A percentile compares a stretch with the other conserved stretches of the same genome.
Evolutionary conservation across 768 basidiomycete genomes (phyloP).

Genomic region (Naematelia aurantialba): DNA sequence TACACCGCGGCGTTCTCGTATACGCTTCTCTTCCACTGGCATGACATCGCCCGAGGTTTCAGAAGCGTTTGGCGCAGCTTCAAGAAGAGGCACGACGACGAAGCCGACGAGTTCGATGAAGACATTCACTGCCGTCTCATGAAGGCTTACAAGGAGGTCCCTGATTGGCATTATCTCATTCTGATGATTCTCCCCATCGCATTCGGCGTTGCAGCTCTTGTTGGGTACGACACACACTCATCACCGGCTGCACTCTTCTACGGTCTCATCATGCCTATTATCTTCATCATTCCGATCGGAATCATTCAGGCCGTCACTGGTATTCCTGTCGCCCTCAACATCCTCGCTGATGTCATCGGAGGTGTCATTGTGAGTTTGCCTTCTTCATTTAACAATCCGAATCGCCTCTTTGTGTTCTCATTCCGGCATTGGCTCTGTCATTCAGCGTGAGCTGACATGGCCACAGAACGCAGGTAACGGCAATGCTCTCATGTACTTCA

Average conservation of each 20-base stretch:
- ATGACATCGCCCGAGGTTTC: conserved; percentile 16
- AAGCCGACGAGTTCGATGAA: conserved; percentile 18
- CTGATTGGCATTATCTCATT: conserved; percentile 61
- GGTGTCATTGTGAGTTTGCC: too few relatives aligned
- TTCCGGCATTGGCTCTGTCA: too few relatives aligned
- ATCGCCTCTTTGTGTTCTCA: too few relatives aligned
- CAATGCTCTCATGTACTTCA: conserved; percentile 51
- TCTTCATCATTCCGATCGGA: conserved; percentile 58
- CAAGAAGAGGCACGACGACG: conserved; percentile 1
- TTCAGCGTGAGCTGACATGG: too few relatives aligned
- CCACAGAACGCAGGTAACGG: conserved; percentile 51
- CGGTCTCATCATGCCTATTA: conserved; percentile 45
- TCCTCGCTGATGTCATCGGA: conserved; percentile 53
- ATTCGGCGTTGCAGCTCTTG: conserved; percentile 55
- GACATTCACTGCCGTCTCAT: conserved; percentile 30
- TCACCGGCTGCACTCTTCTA: conserved; percentile 30
- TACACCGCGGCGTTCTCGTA: conserved; percentile 41
- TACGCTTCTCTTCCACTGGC: conserved; percentile 25
- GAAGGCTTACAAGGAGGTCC: conserved; percentile 44
- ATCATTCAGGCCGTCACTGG: conserved; percentile 66
- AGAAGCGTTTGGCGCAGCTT: conserved; percentile 5
- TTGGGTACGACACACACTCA: conserved; percentile 32
- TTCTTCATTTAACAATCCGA: too few relatives aligned
- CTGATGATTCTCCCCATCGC: conserved; percentile 55
- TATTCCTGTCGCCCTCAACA: conserved; percentile 49